Conservation (phyloP, 139 green algal genomes). For the Coelastrella sp. region DNA sequence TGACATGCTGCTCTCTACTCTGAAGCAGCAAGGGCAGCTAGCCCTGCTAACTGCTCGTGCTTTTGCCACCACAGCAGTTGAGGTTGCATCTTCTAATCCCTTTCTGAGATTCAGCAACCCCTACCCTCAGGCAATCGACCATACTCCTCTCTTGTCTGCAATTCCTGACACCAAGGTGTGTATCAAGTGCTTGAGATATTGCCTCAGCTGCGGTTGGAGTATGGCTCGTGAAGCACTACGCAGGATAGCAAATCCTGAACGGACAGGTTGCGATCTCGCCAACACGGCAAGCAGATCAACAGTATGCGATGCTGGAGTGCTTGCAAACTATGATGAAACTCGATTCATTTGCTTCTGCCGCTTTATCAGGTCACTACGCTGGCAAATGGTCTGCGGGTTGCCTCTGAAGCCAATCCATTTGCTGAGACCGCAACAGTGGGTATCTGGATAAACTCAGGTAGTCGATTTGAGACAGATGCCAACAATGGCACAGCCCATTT, state of each 20-base stretch:
- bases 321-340: too few species aligned
- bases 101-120: constrained; percentile 88
- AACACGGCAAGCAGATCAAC: neutral
- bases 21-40: constrained; percentile 32
- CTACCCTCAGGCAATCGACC: constrained; percentile 69
- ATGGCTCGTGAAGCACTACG: too few species aligned
- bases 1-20: constrained; percentile 13
- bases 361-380: constrained; percentile 90
- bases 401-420: constrained; percentile 87
- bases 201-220: too few species aligned
- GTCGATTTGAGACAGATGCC: constrained; percentile 90
- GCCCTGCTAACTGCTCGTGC: constrained; percentile 33
- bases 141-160: constrained; percentile 73
- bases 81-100: constrained; percentile 55
- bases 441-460: constrained; percentile 98
- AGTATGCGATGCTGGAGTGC: too few species aligned
- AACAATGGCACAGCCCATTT: constrained; percentile 98
- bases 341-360: neutral
- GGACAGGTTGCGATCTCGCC: neutral
- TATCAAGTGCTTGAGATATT: too few species aligned
- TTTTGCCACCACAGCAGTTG: constrained; percentile 22
- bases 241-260: neutral
- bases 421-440: constrained; percentile 94
- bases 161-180: constrained; percentile 90
- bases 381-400: constrained; percentile 93